Base-by-base conservation (phyloP, 208 protist genomes). In the Leishmania arabica region DNA sequence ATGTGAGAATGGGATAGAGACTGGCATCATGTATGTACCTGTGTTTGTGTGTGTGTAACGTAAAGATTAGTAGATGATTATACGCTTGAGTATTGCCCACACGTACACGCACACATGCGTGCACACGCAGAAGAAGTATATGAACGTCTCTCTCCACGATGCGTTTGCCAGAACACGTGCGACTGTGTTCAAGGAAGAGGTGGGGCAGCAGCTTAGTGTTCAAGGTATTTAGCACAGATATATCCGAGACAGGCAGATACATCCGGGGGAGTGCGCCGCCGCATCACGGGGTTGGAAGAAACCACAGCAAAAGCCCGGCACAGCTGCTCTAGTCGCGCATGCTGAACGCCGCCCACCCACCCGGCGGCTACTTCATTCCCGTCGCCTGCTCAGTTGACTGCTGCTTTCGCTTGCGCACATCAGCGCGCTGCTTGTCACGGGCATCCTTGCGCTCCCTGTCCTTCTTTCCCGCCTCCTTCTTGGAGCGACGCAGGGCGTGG, bases 401-500 rank as follows among this genome's bases (percentile, higher is more conserved):
- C 78, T 76, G 75, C 19, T 78, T 71, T 45, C 71, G 73, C 77
- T 88, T 87, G 40, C 78, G 81, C 19, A 81, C 73, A 71, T 88
- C 86, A 27, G 71, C 68, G 64, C 75, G 87, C 82, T 91, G 83
- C 49, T 84, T 85, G 53, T 80, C 81, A 34, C 78, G 84, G 8
- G 80, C 79, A 75, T 88, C 87, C 62, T 79, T 78, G 49, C 75
- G 86, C 72, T 90, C 84, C 54, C 87, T 90, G 42, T 82, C 84
- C 68, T 87, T 88, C 45, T 71, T 75, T 15, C 85, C 82, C 27
- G 86, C 65, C 6, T 91, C 86, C 84, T 98, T 98, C 82, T 95
- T 96, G 19, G 93, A 81, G 53, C 91, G 88, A 45, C 94, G 93
- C 82, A 95, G 80, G 49, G 93, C 91, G 64, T 90, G 91, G 15